These are phyloP conservation scores for Chondrostereum purpureum DNA, from an alignment of 1,284 basidiomycete species.

Conservation along the genomic window DNA sequence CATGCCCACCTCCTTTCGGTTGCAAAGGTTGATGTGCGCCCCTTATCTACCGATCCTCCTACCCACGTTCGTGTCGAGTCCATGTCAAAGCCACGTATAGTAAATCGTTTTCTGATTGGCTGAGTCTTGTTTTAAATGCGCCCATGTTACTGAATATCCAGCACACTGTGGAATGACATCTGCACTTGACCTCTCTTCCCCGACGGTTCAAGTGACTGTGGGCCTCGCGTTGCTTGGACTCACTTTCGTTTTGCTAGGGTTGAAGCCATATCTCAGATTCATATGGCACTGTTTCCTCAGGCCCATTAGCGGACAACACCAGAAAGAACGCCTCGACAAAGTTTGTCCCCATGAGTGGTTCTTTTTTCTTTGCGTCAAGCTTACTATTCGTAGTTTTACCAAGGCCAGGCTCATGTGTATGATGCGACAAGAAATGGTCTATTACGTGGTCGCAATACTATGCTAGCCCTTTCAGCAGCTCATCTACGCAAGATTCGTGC, in stretches of 20 bases:
- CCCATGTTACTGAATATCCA: no score
- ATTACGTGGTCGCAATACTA: constrained; percentile 64
- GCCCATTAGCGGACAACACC: constrained; percentile 31
- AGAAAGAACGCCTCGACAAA: constrained; percentile 37
- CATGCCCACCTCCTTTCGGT: no score
- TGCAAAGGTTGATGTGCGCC: no score
- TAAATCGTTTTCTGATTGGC: no score
- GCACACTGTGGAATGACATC: no score
- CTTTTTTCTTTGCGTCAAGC: neutral
- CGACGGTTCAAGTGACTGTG: no score
- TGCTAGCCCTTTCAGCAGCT: constrained; percentile 63
- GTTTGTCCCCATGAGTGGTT: constrained; percentile 16
- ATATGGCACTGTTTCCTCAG: constrained; percentile 43
- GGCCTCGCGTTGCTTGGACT: neutral
- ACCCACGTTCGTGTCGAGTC: no score
- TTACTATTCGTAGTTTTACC: constrained; percentile 45
- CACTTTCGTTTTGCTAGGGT: constrained; percentile 4
- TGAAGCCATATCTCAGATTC: constrained; percentile 33
- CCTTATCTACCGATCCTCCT: no score
- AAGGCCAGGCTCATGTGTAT: constrained; percentile 66
- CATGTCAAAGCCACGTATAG: no score
- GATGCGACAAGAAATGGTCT: constrained; percentile 57
- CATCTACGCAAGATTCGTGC: constrained; percentile 51
- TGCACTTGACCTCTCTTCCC: no score
- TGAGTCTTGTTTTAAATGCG: no score